Conservation (phyloP, 1,284 basidiomycete species). For the Tilletia setariae region DNA sequence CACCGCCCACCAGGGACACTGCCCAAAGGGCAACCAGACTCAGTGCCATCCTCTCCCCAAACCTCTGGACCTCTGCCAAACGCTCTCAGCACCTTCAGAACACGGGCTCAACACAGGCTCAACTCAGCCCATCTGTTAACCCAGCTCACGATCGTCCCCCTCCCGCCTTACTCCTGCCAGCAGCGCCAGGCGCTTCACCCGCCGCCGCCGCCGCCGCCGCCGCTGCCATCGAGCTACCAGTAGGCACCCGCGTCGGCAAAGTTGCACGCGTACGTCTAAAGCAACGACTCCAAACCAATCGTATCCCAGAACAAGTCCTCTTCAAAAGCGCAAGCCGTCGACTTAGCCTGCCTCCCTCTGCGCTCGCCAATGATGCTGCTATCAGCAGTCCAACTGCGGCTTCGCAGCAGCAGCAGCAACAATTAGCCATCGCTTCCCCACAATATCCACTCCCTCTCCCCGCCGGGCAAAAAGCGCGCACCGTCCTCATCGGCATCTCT, state of each 20-base stretch:
- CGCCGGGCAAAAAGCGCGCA: conserved; percentile 8
- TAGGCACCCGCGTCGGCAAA: conserved; percentile 1
- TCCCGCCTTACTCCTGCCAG: background rate
- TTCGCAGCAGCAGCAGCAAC: background rate
- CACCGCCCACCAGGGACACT: too few species aligned
- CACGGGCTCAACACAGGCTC: background rate
- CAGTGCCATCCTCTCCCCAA: background rate
- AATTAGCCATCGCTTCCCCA: background rate
- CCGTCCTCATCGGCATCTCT: conserved; percentile 6
- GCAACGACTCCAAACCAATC: background rate
- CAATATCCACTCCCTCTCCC: conserved; percentile 6
- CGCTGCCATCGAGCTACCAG: conserved; percentile 3
- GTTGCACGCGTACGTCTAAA: background rate
- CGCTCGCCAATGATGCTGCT: background rate
- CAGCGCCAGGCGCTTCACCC: background rate
- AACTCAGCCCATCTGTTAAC: too few species aligned
- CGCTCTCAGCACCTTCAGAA: too few species aligned
- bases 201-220: background rate
- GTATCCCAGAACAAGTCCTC: background rate
- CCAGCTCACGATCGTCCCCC: too few species aligned
- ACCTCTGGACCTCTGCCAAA: background rate
- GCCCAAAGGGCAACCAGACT: background rate
- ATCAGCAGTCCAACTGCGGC: background rate
- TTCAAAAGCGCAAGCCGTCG: background rate
- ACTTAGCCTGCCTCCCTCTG: background rate